These are phyloP conservation scores for Corniculantispora saksenae DNA, from an alignment of 2,329 filamentous ascomycete genomes.

Conservation along the genomic window DNA sequence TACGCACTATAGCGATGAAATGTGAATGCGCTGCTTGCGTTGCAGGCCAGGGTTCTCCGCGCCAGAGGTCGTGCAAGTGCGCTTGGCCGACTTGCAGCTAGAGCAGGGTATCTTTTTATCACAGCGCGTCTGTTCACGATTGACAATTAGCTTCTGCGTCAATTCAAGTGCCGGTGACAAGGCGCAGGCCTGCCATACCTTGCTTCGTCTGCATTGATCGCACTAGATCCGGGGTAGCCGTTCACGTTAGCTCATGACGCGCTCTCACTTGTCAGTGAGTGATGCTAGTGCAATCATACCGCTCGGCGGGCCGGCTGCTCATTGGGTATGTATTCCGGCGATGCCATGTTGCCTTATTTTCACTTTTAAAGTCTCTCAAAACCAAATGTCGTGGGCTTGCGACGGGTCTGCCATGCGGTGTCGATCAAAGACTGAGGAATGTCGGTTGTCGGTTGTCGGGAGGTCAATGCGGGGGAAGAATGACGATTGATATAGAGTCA, in stretches of 20 bases:
- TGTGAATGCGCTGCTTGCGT: conserved; percentile 56
- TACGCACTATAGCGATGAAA: conserved; percentile 61
- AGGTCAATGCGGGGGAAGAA: neutral
- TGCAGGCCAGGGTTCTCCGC: conserved; percentile 56
- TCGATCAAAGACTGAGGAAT: neutral
- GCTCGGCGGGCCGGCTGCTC: conserved; percentile 16
- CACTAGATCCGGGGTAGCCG: conserved; percentile 29
- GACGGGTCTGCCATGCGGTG: neutral
- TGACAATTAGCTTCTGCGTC: neutral
- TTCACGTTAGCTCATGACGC: neutral
- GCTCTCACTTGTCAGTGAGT: neutral
- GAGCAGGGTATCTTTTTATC: conserved; percentile 60
- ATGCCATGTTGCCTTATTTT: neutral
- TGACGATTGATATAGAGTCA: neutral
- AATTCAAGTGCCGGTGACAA: neutral
- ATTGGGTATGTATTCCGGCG: conserved; percentile 6
- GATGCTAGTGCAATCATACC: neutral
- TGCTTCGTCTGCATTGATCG: conserved; percentile 34
- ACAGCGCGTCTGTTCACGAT: conserved; percentile 40
- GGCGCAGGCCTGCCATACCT: conserved; percentile 23
- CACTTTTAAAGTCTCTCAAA: neutral
- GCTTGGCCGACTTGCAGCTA: conserved; percentile 56
- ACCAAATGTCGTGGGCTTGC: neutral
- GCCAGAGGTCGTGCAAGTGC: conserved; percentile 57
- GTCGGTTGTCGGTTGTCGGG: neutral